Percentiles rank a stretch among this genome's conserved stretches.
Conservation (phyloP, 2,329 filamentous ascomycete genomes). For the Malbranchea zuffiana region DNA sequence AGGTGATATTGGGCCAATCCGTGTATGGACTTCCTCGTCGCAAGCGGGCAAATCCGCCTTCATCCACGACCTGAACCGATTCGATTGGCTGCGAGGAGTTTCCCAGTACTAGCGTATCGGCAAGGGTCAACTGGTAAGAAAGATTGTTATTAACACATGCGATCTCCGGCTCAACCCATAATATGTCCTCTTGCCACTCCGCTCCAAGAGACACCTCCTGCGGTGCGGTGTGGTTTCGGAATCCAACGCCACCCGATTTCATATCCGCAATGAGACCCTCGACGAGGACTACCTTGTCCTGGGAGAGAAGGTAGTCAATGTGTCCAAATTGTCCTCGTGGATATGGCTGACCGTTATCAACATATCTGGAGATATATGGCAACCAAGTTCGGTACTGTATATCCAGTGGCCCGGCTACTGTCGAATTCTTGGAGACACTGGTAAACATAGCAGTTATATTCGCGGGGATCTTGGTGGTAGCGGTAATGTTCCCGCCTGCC, state of each 20-base stretch:
- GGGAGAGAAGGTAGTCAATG: slow-evolving; percentile 24
- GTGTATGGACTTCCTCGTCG: too few relatives aligned
- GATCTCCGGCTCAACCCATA: slow-evolving; percentile 39
- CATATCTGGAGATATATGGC: too few relatives aligned
- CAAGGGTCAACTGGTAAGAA: slow-evolving; percentile 29
- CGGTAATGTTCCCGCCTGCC: too few relatives aligned
- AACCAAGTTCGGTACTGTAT: slow-evolving; percentile 30
- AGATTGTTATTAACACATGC: slow-evolving; percentile 33
- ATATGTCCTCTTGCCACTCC: slow-evolving; percentile 38
- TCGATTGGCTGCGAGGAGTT: too few relatives aligned
- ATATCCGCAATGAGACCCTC: slow-evolving; percentile 39
- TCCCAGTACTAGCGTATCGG: slow-evolving; percentile 32
- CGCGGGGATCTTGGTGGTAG: too few relatives aligned
- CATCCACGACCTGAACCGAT: too few relatives aligned
- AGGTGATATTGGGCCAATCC: too few relatives aligned
- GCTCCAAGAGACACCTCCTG: slow-evolving; percentile 24
- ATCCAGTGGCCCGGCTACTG: slow-evolving; percentile 36
- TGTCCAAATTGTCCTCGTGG: slow-evolving; percentile 23
- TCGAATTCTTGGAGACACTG: slow-evolving; percentile 17
- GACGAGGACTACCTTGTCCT: slow-evolving; percentile 24
- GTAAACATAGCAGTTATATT: slow-evolving; percentile 20
- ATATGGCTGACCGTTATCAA: slow-evolving; percentile 17
- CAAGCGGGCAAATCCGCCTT: slow-evolving; percentile 40
- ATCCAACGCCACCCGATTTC: slow-evolving; percentile 33
- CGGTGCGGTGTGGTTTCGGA: slow-evolving; percentile 38